phyloP scores from a whole-genome alignment of 1,139 yeast species.

The Suhomyces chickasaworum region DNA sequence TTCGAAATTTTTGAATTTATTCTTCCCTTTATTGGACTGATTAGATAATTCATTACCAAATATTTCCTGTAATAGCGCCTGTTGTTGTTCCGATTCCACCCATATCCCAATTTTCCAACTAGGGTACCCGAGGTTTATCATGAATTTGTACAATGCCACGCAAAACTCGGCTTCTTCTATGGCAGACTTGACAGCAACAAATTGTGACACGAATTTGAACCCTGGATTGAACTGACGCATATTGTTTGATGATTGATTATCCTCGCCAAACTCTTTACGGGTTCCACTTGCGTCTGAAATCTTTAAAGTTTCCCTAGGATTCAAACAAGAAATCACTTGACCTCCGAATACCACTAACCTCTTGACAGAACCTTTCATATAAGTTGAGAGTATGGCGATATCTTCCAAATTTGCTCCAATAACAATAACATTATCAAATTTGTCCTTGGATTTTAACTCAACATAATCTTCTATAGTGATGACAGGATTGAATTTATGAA shows the following conservation, averaged over 20 bases:
- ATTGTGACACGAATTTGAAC: constrained; percentile 36
- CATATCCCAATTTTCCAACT: constrained; percentile 40
- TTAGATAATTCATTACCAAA: constrained; percentile 1
- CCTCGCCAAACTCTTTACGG: constrained; percentile 8
- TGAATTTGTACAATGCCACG: constrained; percentile 48
- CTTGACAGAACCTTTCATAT: constrained; percentile 3
- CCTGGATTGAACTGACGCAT: constrained; percentile 40
- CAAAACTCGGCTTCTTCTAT: constrained; percentile 58
- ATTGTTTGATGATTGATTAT: neutral
- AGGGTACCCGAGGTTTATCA: constrained; percentile 51
- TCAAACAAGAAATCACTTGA: neutral
- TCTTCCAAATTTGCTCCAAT: constrained; percentile 12
- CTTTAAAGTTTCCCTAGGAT: neutral
- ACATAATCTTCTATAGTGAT: constrained; percentile 18
- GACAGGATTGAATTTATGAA: constrained; percentile 13
- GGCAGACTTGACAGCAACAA: constrained; percentile 36
- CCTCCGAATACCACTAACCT: constrained; percentile 15
- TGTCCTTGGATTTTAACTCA: neutral
- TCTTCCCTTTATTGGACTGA: neutral
- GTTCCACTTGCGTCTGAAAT: constrained; percentile 4
- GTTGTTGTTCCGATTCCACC: constrained; percentile 44
- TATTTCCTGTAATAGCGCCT: constrained; percentile 27
- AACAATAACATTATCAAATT: constrained; percentile 15
- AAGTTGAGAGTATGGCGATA: constrained; percentile 9
- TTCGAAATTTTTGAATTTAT: constrained; percentile 10